Evolutionary conservation across 257 asterid genomes (phyloP).

Genomic region (Euphrasia confusa): DNA sequence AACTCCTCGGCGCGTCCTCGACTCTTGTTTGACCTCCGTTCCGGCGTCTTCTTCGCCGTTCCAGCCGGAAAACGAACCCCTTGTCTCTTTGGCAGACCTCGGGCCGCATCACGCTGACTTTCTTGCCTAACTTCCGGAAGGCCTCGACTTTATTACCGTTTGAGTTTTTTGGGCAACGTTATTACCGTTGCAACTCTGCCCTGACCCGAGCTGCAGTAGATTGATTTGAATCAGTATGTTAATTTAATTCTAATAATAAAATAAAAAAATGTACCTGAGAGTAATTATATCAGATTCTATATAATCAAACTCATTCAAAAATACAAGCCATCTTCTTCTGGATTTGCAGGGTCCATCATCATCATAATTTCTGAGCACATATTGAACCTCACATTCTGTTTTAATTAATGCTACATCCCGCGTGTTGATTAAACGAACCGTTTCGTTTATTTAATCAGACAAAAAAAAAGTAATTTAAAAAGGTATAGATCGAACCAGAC

Average conservation of each 20-base stretch:
- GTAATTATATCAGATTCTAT: slow-evolving; percentile 39
- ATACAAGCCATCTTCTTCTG: slow-evolving; percentile 51
- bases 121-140: slow-evolving; percentile 39
- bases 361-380: slow-evolving; percentile 32
- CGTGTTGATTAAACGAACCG: slow-evolving; percentile 32
- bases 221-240: no score
- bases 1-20: no score
- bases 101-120: no score
- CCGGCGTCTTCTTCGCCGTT: no score
- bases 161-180: slow-evolving; percentile 41
- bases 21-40: no score
- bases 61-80: no score
- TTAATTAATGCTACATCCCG: slow-evolving; percentile 45
- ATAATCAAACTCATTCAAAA: slow-evolving; percentile 39
- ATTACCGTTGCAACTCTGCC: slow-evolving; percentile 57
- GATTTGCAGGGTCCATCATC: slow-evolving; percentile 14
- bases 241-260: no score
- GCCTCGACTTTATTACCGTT: slow-evolving; percentile 34
- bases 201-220: slow-evolving; percentile 45
- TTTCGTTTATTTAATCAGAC: no score
- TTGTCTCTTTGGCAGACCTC: no score
- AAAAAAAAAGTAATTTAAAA: no score
- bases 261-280: no score
- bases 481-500: no score
- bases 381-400: slow-evolving; percentile 52